phyloP scores from a whole-genome alignment of 805 yeast species.

The Peterozyma toletana region DNA sequence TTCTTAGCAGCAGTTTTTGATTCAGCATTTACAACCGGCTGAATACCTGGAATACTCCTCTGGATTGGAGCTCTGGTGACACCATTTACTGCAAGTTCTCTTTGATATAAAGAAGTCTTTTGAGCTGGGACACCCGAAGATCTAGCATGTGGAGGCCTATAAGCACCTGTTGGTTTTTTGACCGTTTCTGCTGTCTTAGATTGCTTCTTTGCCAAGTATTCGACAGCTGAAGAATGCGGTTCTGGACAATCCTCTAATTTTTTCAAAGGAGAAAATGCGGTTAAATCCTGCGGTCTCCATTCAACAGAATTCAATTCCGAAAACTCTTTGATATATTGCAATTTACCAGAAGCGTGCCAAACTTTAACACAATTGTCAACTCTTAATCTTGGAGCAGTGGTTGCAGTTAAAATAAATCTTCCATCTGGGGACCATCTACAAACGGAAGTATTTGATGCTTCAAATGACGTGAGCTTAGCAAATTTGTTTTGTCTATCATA shows the following conservation, averaged over 20 bases:
- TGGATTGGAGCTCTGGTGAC: slow-evolving; percentile 13
- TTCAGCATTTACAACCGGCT: slow-evolving; percentile 33
- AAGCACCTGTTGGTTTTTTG: slow-evolving; percentile 53
- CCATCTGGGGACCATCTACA: slow-evolving; percentile 99
- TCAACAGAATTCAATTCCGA: slow-evolving; percentile 72
- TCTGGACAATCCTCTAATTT: slow-evolving; percentile 48
- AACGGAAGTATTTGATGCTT: slow-evolving; percentile 92
- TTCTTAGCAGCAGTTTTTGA: slow-evolving; percentile 66
- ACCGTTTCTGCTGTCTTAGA: slow-evolving; percentile 18
- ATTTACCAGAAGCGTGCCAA: slow-evolving; percentile 87
- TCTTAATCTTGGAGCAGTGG: slow-evolving; percentile 92
- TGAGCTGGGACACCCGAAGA: slow-evolving; percentile 21
- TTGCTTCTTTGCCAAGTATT: slow-evolving; percentile 37
- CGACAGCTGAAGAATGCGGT: slow-evolving; percentile 67
- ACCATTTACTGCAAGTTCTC: slow-evolving; percentile 30
- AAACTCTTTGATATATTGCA: slow-evolving; percentile 72
- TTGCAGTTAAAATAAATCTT: slow-evolving; percentile 85
- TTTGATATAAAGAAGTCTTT: slow-evolving; percentile 43
- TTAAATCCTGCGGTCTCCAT: slow-evolving; percentile 70
- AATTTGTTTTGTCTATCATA: slow-evolving; percentile 88
- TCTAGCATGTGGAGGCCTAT: slow-evolving; percentile 95
- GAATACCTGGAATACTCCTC: slow-evolving; percentile 54
- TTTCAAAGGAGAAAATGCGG: slow-evolving; percentile 48
- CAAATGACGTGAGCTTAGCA: slow-evolving; percentile 68
- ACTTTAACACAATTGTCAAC: slow-evolving; percentile 93